Evolutionary conservation across 306 rosid genomes (phyloP), one percentile per base, ranked within the genome.

Genomic region (Ormosia emarginata): DNA sequence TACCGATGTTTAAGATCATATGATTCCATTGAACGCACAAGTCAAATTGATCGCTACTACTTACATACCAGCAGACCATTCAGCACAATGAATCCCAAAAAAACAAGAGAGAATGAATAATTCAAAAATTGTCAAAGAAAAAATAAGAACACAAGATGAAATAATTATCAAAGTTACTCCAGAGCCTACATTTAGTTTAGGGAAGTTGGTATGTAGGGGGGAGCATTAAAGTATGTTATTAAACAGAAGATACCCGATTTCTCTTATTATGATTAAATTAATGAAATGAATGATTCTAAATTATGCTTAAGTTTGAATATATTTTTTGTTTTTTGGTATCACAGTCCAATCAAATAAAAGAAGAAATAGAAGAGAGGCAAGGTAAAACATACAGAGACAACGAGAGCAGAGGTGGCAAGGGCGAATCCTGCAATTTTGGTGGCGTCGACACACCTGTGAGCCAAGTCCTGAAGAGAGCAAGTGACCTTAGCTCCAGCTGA

Each of bases 321-420:
- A n/a, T 24, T 24, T 24, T 24, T 24, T 24, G 7, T 7, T 8
- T 41, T 12, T 12, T 24, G 2, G 14, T 6, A 70, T 59, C 0
- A 40, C 75, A 34, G 8, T 8, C 46, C 11, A 46, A 46, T 46
- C 13, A 59, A 52, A 67, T 34, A n/a, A 41, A 66, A n/a, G 15
- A 62, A 59, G 11, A 43, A 18, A 36, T 10, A 33, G 56, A 63
- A 4, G 6, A 52, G 71, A 52, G 76, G 2, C 0, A 49, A 40
- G 64, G 18, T 2, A 71, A 78, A 13, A 13, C 92, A 59, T 90
- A 96, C 99, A 82, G 99, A 93, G 74, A 96, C 98, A 75, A 96
- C 91, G 41, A 96, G 98, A 73, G 99, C 98, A 67, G 99, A 96
- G 72, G 99, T 92, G 68, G 98, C 99, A 72, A 96, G 99, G 65